Evolutionary conservation across 805 yeast species (phyloP).

Genomic region (Starmerella roubikii): DNA sequence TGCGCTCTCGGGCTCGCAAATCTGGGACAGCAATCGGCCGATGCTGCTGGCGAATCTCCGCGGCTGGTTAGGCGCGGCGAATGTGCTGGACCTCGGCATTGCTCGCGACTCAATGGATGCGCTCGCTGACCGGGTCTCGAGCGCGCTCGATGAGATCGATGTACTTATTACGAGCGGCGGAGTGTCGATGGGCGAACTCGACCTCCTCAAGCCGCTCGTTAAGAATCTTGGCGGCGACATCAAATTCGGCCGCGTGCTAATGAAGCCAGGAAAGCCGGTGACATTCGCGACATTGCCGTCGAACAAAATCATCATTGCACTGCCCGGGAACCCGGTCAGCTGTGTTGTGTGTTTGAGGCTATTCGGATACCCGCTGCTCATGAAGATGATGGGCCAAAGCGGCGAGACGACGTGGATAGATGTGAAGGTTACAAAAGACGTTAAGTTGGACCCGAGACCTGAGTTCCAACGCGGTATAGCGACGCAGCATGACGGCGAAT

Average conservation of each 20-base stretch:
- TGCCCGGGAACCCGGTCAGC: conserved; percentile 48
- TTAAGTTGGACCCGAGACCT: conserved; percentile 36
- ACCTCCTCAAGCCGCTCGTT: conserved; percentile 37
- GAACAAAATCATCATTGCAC: conserved; percentile 32
- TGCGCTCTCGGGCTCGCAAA: conserved; percentile 30
- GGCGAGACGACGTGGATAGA: conserved; percentile 22
- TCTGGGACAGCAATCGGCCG: conserved; percentile 40
- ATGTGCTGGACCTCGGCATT: conserved; percentile 38
- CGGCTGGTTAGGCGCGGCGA: conserved; percentile 26
- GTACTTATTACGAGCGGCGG: conserved; percentile 42
- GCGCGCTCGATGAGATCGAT: conserved; percentile 28
- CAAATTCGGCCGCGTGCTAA: conserved; percentile 43
- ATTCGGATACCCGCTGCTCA: conserved; percentile 34
- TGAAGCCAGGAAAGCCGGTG: conserved; percentile 49
- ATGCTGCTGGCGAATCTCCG: conserved; percentile 29
- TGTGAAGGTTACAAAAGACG: conserved; percentile 26
- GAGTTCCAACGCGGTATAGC: conserved; percentile 38
- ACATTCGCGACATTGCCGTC: conserved; percentile 36
- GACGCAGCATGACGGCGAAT: conserved; percentile 21
- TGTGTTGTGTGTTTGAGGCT: conserved; percentile 36
- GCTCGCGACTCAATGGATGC: conserved; percentile 31
- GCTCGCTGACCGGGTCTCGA: conserved; percentile 21
- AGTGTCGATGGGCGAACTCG: conserved; percentile 47
- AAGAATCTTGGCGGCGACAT: conserved; percentile 34
- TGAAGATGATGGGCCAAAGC: conserved; percentile 30